These are phyloP conservation scores for Stromatinia cepivora DNA, from an alignment of 2,329 filamentous ascomycete genomes.

Conservation along the genomic window DNA sequence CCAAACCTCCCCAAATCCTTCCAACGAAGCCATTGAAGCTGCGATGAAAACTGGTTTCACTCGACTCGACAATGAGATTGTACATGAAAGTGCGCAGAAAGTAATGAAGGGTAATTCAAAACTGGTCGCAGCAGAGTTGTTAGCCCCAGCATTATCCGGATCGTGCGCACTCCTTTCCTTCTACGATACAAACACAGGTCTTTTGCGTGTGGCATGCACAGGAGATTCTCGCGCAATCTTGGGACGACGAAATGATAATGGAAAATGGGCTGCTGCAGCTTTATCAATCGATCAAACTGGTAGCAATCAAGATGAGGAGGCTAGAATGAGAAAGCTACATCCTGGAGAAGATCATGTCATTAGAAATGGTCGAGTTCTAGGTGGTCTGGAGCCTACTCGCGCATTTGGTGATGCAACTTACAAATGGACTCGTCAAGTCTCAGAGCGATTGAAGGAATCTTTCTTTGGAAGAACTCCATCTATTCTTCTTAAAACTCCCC, in stretches of 20 bases:
- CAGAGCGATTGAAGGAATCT: constrained; percentile 75
- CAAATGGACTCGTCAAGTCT: constrained; percentile 89
- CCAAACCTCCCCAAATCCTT: constrained; percentile 69
- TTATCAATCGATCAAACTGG: constrained; percentile 95
- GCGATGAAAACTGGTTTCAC: constrained; percentile 93
- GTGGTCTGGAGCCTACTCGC: constrained; percentile 86
- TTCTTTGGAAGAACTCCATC: constrained; percentile 86
- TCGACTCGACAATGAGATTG: constrained; percentile 88
- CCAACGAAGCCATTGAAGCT: constrained; percentile 77
- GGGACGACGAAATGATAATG: constrained; percentile 72
- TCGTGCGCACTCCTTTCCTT: constrained; percentile 96
- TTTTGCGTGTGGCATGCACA: constrained; percentile 90
- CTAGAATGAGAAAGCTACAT: constrained; percentile 80
- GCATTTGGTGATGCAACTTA: constrained; percentile 97
- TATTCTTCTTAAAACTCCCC: constrained; percentile 80
- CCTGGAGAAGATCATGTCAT: constrained; percentile 88
- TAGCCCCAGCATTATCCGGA: constrained; percentile 92
- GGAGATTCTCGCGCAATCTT: constrained; percentile 95
- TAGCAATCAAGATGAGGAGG: constrained; percentile 79
- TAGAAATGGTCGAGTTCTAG: constrained; percentile 84
- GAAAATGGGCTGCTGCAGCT: constrained; percentile 90
- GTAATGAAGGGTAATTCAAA: constrained; percentile 88
- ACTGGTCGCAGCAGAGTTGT: constrained; percentile 83
- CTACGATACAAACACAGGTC: constrained; percentile 85
- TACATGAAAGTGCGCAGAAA: constrained; percentile 88